These are phyloP conservation scores for Taphrina flavorubra DNA, from an alignment of 1,139 yeast species.

Conservation along the genomic window DNA sequence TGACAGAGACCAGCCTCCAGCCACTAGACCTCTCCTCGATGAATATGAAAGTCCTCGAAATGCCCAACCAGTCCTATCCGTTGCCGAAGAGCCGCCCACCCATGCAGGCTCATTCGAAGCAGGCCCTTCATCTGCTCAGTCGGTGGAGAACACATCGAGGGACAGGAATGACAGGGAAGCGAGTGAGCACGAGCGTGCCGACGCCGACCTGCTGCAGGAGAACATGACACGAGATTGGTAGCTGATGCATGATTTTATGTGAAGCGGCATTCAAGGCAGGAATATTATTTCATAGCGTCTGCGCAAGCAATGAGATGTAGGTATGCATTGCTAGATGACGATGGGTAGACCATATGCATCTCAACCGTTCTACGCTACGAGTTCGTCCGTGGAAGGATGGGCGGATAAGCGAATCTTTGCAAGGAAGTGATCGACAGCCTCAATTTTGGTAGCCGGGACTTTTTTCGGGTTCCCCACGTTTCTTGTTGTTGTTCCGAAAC, in stretches of 20 bases:
- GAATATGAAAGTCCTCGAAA: neutral
- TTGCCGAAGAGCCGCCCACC: neutral
- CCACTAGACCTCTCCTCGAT: neutral
- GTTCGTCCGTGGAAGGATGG: too few species aligned
- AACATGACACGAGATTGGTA: slow-evolving; percentile 11
- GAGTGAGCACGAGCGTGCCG: neutral
- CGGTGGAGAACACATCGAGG: neutral
- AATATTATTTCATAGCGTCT: neutral
- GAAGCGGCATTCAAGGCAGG: neutral
- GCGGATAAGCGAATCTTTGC: too few species aligned
- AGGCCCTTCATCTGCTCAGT: neutral
- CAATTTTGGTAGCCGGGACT: neutral
- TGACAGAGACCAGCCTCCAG: neutral
- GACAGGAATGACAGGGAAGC: neutral
- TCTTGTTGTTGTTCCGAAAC: neutral
- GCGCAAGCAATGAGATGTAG: slow-evolving; percentile 5
- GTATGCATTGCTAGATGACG: neutral
- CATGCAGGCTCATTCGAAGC: neutral
- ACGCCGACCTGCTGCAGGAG: slow-evolving; percentile 1
- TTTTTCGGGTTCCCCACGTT: neutral
- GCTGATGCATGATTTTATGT: neutral
- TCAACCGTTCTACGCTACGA: too few species aligned
- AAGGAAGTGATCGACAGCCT: neutral
- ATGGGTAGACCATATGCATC: neutral
- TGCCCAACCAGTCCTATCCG: neutral